Conservation (phyloP, 495 filamentous ascomycete genomes). For the Aspergillus affinis region DNA sequence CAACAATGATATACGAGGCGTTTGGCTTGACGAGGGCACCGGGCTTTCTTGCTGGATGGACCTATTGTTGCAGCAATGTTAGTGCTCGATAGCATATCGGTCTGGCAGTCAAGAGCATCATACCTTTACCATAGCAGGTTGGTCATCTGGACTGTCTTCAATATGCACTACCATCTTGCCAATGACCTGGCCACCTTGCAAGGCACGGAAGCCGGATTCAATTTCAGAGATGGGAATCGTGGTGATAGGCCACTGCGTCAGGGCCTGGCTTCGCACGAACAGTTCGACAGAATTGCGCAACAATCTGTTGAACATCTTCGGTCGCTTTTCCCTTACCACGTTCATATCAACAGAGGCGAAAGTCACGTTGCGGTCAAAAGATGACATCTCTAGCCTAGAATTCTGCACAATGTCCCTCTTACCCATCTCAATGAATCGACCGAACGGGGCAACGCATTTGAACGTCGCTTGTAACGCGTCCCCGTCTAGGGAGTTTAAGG, state of each 20-base stretch:
- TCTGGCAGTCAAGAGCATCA: background rate
- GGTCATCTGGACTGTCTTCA: conserved; percentile 48
- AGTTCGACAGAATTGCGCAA: conserved; percentile 30
- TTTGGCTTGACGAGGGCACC: conserved; percentile 23
- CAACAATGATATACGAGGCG: conserved; percentile 47
- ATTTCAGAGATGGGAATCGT: conserved; percentile 42
- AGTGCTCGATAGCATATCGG: conserved; percentile 1
- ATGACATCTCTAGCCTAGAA: conserved; percentile 35
- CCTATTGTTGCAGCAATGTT: conserved; percentile 13
- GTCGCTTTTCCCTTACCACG: conserved; percentile 30
- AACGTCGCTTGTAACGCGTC: conserved; percentile 51
- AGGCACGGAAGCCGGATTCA: conserved; percentile 49
- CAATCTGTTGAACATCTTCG: conserved; percentile 34
- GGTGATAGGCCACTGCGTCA: conserved; percentile 38
- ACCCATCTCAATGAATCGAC: conserved; percentile 50
- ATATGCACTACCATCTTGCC: conserved; percentile 36
- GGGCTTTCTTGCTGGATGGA: conserved; percentile 25
- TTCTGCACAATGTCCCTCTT: conserved; percentile 25
- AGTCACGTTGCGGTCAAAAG: conserved; percentile 44
- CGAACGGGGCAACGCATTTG: conserved; percentile 56
- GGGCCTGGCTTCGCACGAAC: conserved; percentile 27
- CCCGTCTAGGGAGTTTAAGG: conserved; percentile 54
- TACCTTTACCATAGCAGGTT: conserved; percentile 54
- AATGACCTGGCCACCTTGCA: conserved; percentile 45
- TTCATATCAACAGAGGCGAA: conserved; percentile 33